phyloP scores from a whole-genome alignment of 805 yeast species.

The Yamadazyma philogaea region DNA sequence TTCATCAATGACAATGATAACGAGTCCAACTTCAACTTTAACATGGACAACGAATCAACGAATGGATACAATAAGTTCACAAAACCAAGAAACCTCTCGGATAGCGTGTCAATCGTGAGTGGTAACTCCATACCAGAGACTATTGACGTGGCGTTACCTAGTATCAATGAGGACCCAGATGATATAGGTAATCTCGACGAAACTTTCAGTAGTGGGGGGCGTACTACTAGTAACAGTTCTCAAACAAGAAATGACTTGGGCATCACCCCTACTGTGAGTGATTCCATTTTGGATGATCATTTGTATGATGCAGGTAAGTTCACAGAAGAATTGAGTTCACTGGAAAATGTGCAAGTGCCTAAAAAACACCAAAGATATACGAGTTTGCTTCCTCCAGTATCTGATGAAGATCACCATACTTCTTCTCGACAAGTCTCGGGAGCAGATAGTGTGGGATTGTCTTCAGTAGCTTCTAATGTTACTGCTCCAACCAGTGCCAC shows the following conservation, averaged over 20 bases:
- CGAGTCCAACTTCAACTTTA: slow-evolving; percentile 31
- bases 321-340: slow-evolving; percentile 29
- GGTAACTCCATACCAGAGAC: slow-evolving; percentile 40
- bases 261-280: slow-evolving; percentile 15
- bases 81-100: slow-evolving; percentile 21
- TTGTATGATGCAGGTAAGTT: slow-evolving; percentile 19
- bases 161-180: slow-evolving; percentile 31
- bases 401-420: slow-evolving; percentile 4
- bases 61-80: slow-evolving; percentile 33
- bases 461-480: slow-evolving; percentile 11
- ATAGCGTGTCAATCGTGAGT: slow-evolving; percentile 22
- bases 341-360: slow-evolving; percentile 12
- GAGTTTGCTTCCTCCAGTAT: slow-evolving; percentile 20
- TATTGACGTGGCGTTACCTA: slow-evolving; percentile 36
- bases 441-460: not conserved
- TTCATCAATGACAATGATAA: slow-evolving; percentile 45
- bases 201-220: slow-evolving; percentile 12
- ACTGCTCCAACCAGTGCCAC: slow-evolving; percentile 1
- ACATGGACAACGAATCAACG: slow-evolving; percentile 15
- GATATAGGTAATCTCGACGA: slow-evolving; percentile 14
- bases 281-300: slow-evolving; percentile 25
- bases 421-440: not conserved
- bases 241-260: slow-evolving; percentile 10
- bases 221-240: slow-evolving; percentile 3
- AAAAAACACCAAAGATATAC: slow-evolving; percentile 20